Evolutionary conservation across 306 rosid genomes (phyloP).

Genomic region (Prosopis cineraria): DNA sequence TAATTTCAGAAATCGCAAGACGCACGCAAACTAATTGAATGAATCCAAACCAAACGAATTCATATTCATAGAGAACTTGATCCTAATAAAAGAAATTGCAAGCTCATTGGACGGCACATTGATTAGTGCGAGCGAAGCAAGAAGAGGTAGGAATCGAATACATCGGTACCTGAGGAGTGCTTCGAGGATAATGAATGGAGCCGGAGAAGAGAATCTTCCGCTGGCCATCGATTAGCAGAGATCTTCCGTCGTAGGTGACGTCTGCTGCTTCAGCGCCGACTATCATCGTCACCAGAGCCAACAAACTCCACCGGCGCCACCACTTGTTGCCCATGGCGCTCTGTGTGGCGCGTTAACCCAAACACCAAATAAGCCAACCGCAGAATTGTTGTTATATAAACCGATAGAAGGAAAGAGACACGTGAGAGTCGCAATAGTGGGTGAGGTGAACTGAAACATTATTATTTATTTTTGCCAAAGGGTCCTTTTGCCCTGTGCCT

Average conservation of each 20-base stretch:
- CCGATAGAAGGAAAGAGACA: neutral
- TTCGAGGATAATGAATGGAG: conserved; percentile 89
- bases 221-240: conserved; percentile 70
- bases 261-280: neutral
- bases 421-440: conserved; percentile 39
- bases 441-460: conserved; percentile 26
- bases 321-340: conserved; percentile 30
- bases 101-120: neutral
- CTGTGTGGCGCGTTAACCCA: neutral
- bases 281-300: neutral
- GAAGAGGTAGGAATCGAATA: neutral
- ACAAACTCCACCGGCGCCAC: conserved; percentile 29
- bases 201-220: conserved; percentile 74
- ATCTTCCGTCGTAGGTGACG: conserved; percentile 74
- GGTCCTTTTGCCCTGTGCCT: neutral
- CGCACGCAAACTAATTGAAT: neutral
- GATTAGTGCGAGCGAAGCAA: neutral
- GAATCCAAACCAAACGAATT: neutral
- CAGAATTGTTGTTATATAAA: neutral
- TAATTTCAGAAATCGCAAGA: neutral
- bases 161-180: conserved; percentile 70
- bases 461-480: neutral
- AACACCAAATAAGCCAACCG: neutral
- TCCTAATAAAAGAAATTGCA: neutral
- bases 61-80: neutral